These are phyloP conservation scores for Cutaneotrichosporon sp. DNA, from an alignment of 1,284 basidiomycete species.

Conservation along the genomic window DNA sequence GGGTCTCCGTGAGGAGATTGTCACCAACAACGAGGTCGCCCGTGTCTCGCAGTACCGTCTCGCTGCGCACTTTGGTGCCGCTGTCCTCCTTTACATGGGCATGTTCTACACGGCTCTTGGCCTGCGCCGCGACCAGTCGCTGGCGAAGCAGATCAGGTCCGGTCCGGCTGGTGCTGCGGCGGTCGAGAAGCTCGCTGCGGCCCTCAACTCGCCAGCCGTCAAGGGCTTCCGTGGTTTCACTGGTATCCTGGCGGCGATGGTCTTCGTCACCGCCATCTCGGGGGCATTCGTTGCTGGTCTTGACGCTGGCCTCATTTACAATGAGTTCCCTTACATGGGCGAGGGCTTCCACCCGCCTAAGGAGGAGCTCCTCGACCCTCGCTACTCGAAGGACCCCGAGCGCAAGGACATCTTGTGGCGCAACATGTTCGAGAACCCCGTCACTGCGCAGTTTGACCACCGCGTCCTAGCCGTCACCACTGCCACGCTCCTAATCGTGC, in stretches of 20 bases:
- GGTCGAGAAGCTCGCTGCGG: conserved; percentile 37
- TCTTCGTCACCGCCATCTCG: conserved; percentile 79
- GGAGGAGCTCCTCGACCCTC: conserved; percentile 75
- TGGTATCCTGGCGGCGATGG: conserved; percentile 67
- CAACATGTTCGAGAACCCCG: conserved; percentile 95
- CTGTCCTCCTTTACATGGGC: conserved; percentile 84
- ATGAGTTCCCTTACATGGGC: conserved; percentile 98
- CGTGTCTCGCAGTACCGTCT: conserved; percentile 96
- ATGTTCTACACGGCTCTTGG: conserved; percentile 84
- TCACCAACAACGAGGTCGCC: conserved; percentile 78
- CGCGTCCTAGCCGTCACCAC: conserved; percentile 82
- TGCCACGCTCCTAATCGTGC: conserved; percentile 66
- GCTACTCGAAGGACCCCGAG: conserved; percentile 69
- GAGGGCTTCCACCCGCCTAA: conserved; percentile 76
- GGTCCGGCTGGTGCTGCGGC: conserved; percentile 46
- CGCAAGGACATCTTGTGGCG: conserved; percentile 80
- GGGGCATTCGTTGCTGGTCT: conserved; percentile 97
- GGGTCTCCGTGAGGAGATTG: conserved; percentile 78
- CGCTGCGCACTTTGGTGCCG: conserved; percentile 88
- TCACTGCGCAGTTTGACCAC: conserved; percentile 96
- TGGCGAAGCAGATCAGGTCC: conserved; percentile 60
- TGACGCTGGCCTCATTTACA: conserved; percentile 94
- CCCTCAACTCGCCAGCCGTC: conserved; percentile 62
- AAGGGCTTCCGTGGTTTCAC: conserved; percentile 63
- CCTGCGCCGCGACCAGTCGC: conserved; percentile 69